Evolutionary conservation across 306 rosid genomes (phyloP), one percentile per base, ranked within the genome.

Genomic region (Citrullus mucosospermus): DNA sequence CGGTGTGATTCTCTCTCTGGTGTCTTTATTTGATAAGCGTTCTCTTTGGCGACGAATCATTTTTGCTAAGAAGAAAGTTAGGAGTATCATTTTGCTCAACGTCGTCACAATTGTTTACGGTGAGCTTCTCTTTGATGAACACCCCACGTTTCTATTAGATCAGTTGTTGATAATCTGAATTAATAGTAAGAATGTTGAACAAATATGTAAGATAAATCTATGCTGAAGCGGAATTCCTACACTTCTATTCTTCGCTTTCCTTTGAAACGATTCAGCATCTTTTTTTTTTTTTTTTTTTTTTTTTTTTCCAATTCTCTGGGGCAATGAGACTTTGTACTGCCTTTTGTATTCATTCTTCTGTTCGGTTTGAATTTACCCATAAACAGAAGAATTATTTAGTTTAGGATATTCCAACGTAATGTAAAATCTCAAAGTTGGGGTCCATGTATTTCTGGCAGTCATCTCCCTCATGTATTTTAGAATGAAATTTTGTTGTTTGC

Each of bases 1-100:
- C 16, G 41, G 48, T 36, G 28, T 12, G 16, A 12, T 65, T 17
- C 41, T 56, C 38, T 84, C 75, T 74, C 78, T 85, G 11, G 85
- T 80, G 55, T 75, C 93, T 9, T 70, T 83, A 50, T 84, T 81
- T n/a, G 82, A 84, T 36, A 83, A 72, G 16, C 85, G 82, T 80
- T 70, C 84, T 68, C 80, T 88, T 16, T 82, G 85, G 91, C 80
- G 85, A 77, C 82, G 90, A 80, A 84, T 88, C 46, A 80, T 85
- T 41, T 86, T 85, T 78, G 85, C 92, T 0, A 89, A 93, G 53
- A 88, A 80, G 83, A 91, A 86, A 86, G 84, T 85, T 44, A 84
- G 90, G 80, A 87, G 92, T 88, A 83, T 91, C 53, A 77, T 91
- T 80, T 77, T 91, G 84, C 92, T 91, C 65, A 91, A 91, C 69